Base-by-base conservation (phyloP, 331 rosid species). In the Arachis monticola region DNA sequence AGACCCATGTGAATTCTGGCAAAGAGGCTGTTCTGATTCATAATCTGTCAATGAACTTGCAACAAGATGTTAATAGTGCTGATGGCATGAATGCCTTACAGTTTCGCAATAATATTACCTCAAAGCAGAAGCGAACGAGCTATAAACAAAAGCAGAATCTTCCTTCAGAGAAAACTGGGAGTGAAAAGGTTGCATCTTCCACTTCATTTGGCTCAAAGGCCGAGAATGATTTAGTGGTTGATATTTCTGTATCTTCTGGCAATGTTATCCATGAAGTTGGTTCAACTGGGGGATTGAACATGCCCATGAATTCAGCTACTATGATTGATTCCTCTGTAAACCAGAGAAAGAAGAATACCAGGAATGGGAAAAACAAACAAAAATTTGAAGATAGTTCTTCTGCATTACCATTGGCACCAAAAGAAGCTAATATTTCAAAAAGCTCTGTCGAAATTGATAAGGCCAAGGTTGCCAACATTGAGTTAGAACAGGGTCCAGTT, bases 301-400 rank as follows among this genome's bases (percentile, higher is more conserved):
- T 77, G 47, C 73, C 77, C 72, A 67, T 68, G 65, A 83, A 75
- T 73, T 17, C 84, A 78, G 75, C 76, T 86, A 61, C 72, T 45
- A 42, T 70, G 61, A 70, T 52, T 6, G 93, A 87, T 75, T 65
- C 90, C 48, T 82, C 88, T 42, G 69, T 77, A 44, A 81, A 82
- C 75, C 82, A 76, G 59, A 89, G 88, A 89, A 90, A 80, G 96
- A 95, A 90, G 81, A 79, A 76, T 79, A 80, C 30, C 74, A 83
- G 82, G 89, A 89, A 52, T 85, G 83, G 81, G 38, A 95, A 80
- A 88, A 87, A 75, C 85, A 92, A 85, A 85, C 95, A 87, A 56
- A 92, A 78, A 74, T 79, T 79, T 57, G 97, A 92, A 51, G 90
- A 78, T 50, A 69, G 74, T 63, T 84, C 75, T 63, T 82, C 75